Base-by-base conservation (phyloP, 2,329 filamentous ascomycete genomes). In the Aspergillus luchuensis region DNA sequence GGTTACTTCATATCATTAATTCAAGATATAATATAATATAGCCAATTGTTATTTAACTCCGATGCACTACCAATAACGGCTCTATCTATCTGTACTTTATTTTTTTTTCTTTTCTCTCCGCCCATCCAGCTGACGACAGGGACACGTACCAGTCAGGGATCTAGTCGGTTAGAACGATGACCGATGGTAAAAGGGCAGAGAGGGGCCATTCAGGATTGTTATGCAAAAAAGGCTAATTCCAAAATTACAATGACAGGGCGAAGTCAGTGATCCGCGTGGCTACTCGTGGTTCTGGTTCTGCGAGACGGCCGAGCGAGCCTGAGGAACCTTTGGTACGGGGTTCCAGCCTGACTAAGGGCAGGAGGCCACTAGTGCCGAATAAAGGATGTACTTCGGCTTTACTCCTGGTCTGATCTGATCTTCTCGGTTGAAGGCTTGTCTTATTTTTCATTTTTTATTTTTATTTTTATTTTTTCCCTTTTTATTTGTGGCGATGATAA, bases 61-160 rank as follows among this genome's bases (percentile, higher is more conserved):
- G 33, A 36, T 36, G 11, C 33, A 36, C 33, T 13, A 36, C 33
- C 33, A 36, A 36, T 11, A 36, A 36, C 33, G 11, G 10, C 33
- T 36, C 33, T 41, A 48, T 17, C 53, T 39, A 19, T 47, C 33
- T n/a, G 4, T 25, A 25, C 30, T 5, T 39, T 19, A 1, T 53
- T 38, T 38, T 21, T 36, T 38, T 17, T 45, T 13, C 11, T 28
- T 45, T 41, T 19, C 15, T 38, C 43, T 51, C 55, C 45, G 51
- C 25, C 19, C 38, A 58, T 61, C 57, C 45, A 49, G 65, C 65
- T 67, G 63, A 67, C 65, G 61, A 66, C 61, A 64, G 56, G 56
- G 62, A 63, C 58, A 67, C 65, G 65, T 63, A 67, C 61, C 57
- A 62, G 54, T 36, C 59, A 63, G 58, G 63, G 61, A 62, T 64